A percentile compares a stretch with the other conserved stretches of the same genome.
Evolutionary conservation across 2,329 filamentous ascomycete genomes (phyloP).

Genomic region (Aspergillus fijiensis): DNA sequence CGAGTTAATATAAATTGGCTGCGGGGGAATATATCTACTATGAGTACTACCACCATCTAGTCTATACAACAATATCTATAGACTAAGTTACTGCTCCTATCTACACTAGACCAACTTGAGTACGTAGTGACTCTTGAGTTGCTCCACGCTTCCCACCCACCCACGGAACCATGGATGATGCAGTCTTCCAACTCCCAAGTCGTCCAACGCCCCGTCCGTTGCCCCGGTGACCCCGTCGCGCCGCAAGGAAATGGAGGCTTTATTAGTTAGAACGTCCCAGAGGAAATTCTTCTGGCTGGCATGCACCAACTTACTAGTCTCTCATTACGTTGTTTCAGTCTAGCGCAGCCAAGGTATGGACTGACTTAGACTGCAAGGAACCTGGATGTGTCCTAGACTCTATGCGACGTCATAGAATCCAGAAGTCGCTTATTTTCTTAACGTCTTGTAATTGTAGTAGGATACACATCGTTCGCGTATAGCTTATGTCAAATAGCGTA

Average conservation of each 20-base stretch:
- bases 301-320: background rate
- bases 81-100: too few species aligned
- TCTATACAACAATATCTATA: too few species aligned
- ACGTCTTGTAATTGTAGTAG: background rate
- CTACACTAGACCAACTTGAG: too few species aligned
- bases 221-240: conserved; percentile 11
- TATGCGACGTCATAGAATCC: background rate
- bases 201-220: conserved; percentile 12
- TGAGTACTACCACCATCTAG: background rate
- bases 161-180: conserved; percentile 15
- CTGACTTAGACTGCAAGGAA: too few species aligned
- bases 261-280: background rate
- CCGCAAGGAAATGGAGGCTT: conserved; percentile 3
- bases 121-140: conserved; percentile 7
- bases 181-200: background rate
- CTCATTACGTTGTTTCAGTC: background rate
- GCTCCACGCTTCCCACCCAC: conserved; percentile 15
- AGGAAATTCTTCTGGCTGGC: background rate
- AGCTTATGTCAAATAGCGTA: conserved; percentile 35
- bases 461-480: too few species aligned
- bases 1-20: background rate
- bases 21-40: background rate
- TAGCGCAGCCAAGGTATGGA: background rate
- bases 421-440: background rate
- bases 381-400: too few species aligned